Conservation (phyloP, 768 basidiomycete genomes). For the Russula sp. region DNA sequence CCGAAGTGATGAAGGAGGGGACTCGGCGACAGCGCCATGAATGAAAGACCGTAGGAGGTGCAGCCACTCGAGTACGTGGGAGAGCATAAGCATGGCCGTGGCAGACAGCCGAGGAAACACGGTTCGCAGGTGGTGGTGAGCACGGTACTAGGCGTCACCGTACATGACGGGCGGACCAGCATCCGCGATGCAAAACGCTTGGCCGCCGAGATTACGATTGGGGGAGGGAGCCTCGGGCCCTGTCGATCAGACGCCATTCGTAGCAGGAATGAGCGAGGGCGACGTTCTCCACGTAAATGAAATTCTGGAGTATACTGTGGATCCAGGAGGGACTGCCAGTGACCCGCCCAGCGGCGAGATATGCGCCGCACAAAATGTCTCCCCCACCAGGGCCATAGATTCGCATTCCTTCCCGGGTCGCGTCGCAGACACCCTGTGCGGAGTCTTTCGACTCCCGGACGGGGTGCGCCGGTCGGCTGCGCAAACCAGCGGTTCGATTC, state of each 20-base stretch:
- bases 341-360: slow-evolving; percentile 48
- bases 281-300: slow-evolving; percentile 72
- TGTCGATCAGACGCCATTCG: slow-evolving; percentile 62
- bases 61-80: slow-evolving; percentile 52
- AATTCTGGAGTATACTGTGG: slow-evolving; percentile 50
- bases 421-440: slow-evolving; percentile 70
- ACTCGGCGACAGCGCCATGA: slow-evolving; percentile 25
- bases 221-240: slow-evolving; percentile 32
- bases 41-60: slow-evolving; percentile 30
- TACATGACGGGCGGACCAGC: slow-evolving; percentile 57
- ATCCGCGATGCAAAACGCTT: slow-evolving; percentile 62
- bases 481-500: slow-evolving; percentile 41
- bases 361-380: slow-evolving; percentile 60
- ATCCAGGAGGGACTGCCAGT: slow-evolving; percentile 56
- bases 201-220: slow-evolving; percentile 65
- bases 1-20: slow-evolving; percentile 32
- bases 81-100: slow-evolving; percentile 58
- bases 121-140: slow-evolving; percentile 50
- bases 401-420: slow-evolving; percentile 76
- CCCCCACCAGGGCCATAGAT: slow-evolving; percentile 61
- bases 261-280: slow-evolving; percentile 66
- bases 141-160: slow-evolving; percentile 52
- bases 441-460: slow-evolving; percentile 36
- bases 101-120: slow-evolving; percentile 52
- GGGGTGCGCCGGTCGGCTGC: slow-evolving; percentile 34